Percentiles rank a stretch among this genome's conserved stretches.
These are phyloP conservation scores for Pleomassaria siparia DNA, from an alignment of 2,329 filamentous ascomycete genomes.

Conservation along the genomic window DNA sequence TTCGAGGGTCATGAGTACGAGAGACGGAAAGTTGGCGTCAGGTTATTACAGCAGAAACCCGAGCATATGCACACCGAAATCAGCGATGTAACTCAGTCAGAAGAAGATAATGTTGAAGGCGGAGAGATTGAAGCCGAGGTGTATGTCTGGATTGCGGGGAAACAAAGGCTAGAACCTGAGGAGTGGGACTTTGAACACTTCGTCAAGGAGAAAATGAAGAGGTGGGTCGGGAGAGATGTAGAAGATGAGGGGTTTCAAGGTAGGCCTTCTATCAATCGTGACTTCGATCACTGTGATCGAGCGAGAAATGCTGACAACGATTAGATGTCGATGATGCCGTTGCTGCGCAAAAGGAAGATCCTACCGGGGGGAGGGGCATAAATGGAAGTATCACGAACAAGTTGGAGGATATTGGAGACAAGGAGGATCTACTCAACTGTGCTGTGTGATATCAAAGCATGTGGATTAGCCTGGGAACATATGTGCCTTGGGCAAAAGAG, in stretches of 20 bases:
- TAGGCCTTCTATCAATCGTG: slow-evolving; percentile 38
- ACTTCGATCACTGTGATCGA: neutral
- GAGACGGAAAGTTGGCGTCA: slow-evolving; percentile 54
- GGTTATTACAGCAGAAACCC: slow-evolving; percentile 60
- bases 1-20: slow-evolving; percentile 82
- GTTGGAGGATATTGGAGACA: slow-evolving; percentile 29
- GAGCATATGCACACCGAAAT: slow-evolving; percentile 69
- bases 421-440: too few relatives aligned
- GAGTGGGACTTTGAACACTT: slow-evolving; percentile 94
- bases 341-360: slow-evolving; percentile 33
- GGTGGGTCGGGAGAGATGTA: slow-evolving; percentile 53
- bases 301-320: slow-evolving; percentile 3
- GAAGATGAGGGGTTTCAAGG: slow-evolving; percentile 49
- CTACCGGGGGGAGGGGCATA: slow-evolving; percentile 48
- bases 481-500: too few relatives aligned
- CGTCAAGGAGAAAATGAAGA: slow-evolving; percentile 68
- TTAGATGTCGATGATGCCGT: slow-evolving; percentile 51
- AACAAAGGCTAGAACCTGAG: slow-evolving; percentile 60
- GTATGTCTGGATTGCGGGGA: slow-evolving; percentile 55
- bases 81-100: slow-evolving; percentile 81
- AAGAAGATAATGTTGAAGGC: slow-evolving; percentile 67
- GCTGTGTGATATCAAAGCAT: too few relatives aligned
- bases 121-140: slow-evolving; percentile 48
- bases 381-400: slow-evolving; percentile 46
- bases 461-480: too few relatives aligned